Evolutionary conservation across 2,329 filamentous ascomycete genomes (phyloP).

Genomic region (Alternaria postmessia): DNA sequence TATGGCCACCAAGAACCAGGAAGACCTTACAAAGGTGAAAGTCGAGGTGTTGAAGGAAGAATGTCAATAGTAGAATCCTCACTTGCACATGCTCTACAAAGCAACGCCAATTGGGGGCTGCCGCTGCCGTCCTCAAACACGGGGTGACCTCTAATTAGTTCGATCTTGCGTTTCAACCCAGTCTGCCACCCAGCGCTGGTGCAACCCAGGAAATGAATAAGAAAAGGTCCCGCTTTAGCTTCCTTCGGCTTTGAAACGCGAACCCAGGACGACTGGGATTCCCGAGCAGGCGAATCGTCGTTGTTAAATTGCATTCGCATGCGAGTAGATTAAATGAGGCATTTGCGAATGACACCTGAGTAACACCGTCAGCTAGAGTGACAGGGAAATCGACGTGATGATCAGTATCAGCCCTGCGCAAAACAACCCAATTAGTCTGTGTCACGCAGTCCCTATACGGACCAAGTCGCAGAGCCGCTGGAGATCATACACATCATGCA

Average conservation of each 20-base stretch:
- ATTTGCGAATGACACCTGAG: neutral
- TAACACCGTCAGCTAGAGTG: conserved; percentile 10
- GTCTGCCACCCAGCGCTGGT: conserved; percentile 13
- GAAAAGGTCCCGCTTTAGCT: conserved; percentile 23
- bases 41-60: conserved; percentile 18
- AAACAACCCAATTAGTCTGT: conserved; percentile 27
- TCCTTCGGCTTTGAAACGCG: conserved; percentile 20
- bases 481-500: conserved; percentile 20
- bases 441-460: conserved; percentile 33
- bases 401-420: conserved; percentile 39
- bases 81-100: conserved; percentile 3
- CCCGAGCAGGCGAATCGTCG: conserved; percentile 6
- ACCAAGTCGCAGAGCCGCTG: conserved; percentile 38
- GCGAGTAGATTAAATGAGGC: conserved; percentile 21
- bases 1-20: conserved; percentile 13
- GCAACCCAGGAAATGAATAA: conserved; percentile 20
- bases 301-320: conserved; percentile 10
- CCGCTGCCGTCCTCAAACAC: conserved; percentile 30
- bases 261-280: conserved; percentile 13
- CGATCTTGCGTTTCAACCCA: conserved; percentile 27
- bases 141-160: conserved; percentile 19
- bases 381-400: conserved; percentile 4
- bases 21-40: conserved; percentile 10
- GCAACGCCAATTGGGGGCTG: conserved; percentile 34
- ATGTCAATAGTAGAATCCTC: conserved; percentile 15